These are phyloP conservation scores for Macrocystidia cucumis DNA, from an alignment of 1,284 basidiomycete species.

Conservation along the genomic window DNA sequence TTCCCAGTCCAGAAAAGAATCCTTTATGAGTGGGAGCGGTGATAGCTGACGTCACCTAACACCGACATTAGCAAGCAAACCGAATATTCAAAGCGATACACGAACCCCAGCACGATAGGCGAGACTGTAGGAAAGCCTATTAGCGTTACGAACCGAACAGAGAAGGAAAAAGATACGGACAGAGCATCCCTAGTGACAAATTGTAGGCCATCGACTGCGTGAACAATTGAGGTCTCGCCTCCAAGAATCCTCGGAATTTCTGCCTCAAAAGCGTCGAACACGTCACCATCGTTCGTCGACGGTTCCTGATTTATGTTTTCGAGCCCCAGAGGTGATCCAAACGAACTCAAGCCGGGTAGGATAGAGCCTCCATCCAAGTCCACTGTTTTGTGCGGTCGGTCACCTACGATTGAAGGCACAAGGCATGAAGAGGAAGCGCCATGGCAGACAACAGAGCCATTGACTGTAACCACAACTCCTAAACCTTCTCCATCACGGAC, in stretches of 20 bases:
- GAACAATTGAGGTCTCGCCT: constrained; percentile 44
- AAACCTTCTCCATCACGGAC: constrained; percentile 10
- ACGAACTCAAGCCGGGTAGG: constrained; percentile 51
- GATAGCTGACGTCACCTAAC: constrained; percentile 43
- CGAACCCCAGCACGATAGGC: constrained; percentile 53
- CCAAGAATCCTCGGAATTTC: constrained; percentile 41
- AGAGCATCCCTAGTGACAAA: constrained; percentile 68
- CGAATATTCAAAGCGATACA: neutral
- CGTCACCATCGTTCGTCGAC: constrained; percentile 59
- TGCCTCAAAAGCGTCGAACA: constrained; percentile 42
- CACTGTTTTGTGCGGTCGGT: constrained; percentile 17
- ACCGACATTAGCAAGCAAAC: constrained; percentile 2
- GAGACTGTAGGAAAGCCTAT: constrained; percentile 27
- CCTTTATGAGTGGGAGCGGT: constrained; percentile 49
- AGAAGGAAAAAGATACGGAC: constrained; percentile 32
- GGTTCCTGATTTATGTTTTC: constrained; percentile 54
- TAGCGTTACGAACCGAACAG: constrained; percentile 2
- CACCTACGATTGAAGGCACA: constrained; percentile 8
- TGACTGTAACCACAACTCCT: constrained; percentile 28
- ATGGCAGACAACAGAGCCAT: constrained; percentile 36
- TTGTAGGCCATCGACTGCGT: constrained; percentile 69
- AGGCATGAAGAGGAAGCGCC: constrained; percentile 24
- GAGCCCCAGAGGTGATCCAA: constrained; percentile 52
- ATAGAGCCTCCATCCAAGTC: constrained; percentile 41
- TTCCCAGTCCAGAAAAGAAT: constrained; percentile 62